phyloP scores from a whole-genome alignment of 2,329 filamentous ascomycete species.

The Knufia fluminis region DNA sequence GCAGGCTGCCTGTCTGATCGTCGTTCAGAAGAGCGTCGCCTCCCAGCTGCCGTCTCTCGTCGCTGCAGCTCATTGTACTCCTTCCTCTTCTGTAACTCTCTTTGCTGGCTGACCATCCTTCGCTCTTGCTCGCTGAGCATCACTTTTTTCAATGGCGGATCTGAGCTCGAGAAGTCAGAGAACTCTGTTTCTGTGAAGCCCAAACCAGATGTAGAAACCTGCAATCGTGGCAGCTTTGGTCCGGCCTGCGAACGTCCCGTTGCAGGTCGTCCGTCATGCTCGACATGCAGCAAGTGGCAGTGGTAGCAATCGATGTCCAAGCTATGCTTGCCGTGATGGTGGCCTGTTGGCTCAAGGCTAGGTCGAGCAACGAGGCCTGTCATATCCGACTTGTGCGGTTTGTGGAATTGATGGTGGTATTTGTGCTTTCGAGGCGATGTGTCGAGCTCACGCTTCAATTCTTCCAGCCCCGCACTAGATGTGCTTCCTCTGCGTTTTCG shows the following conservation, averaged over 20 bases:
- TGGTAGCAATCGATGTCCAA: constrained; percentile 18
- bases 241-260: constrained; percentile 9
- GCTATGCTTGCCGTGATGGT: constrained; percentile 17
- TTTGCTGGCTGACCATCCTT: constrained; percentile 22
- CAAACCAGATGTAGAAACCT: constrained; percentile 23
- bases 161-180: constrained; percentile 16
- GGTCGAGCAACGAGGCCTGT: constrained; percentile 6
- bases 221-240: constrained; percentile 21
- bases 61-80: constrained; percentile 11
- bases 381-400: not conserved
- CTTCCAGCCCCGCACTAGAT: constrained; percentile 7
- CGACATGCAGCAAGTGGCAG: constrained; percentile 14
- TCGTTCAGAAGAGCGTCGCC: not conserved
- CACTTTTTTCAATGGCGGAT: constrained; percentile 22
- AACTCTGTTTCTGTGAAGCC: constrained; percentile 24
- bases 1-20: not conserved
- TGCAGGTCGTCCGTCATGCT: constrained; percentile 1
- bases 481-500: not conserved
- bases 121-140: constrained; percentile 23
- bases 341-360: constrained; percentile 12
- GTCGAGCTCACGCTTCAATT: constrained; percentile 16
- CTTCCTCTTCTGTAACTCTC: constrained; percentile 18
- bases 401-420: constrained; percentile 11
- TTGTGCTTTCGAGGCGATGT: constrained; percentile 15
- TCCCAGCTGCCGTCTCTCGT: not conserved